Evolutionary conservation across 805 yeast species (phyloP), one percentile per base, ranked within the genome.

Genomic region (Yarrowia hollandica): DNA sequence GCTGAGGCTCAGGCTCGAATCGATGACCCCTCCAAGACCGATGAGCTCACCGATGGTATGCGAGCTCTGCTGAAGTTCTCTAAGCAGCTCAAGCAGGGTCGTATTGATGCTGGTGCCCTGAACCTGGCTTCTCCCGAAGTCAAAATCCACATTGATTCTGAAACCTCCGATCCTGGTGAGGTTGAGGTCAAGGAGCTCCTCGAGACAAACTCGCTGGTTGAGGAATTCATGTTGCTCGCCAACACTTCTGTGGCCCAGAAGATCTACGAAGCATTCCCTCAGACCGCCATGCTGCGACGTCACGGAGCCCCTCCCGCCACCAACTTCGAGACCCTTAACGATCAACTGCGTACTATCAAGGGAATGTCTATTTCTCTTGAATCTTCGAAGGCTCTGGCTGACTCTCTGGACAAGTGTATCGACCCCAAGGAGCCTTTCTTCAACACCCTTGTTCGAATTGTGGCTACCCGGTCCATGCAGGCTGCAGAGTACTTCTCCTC

Each of bases 381-480:
- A 65, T 84, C 91, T 15, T 91, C 97, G 1, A 88, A 85, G 67
- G 88, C 96, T 0, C 79, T 94, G 42, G 98, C 99, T 1, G 96
- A 91, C 67, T 90, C 97, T 16, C 77, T 94, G 55, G 99, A 94
- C 70, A 79, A 88, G 60, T 90, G 97, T 73, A 82, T 75, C 30
- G 98, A 92, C 71, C 81, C 84, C 21, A 69, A 81, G 0, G 98
- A 94, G 71, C 86, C 91, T 6, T 94, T 89, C 69, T 90, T 94
- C 80, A 94, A 94, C 73, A 94, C 97, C 0, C 78, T 94, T 66
- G 78, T 92, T 6, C 84, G 99, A 72, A 94, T 94, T 64, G 86
- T 94, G 96, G 94, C 97, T 7, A 94, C 99, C 0, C 81, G 99
- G 67, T 92, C 98, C 74, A 94, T 94, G 99, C 89, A 90, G 87